Evolutionary conservation across 331 rosid species (phyloP).

Genomic region (Stylosanthes scabra): DNA sequence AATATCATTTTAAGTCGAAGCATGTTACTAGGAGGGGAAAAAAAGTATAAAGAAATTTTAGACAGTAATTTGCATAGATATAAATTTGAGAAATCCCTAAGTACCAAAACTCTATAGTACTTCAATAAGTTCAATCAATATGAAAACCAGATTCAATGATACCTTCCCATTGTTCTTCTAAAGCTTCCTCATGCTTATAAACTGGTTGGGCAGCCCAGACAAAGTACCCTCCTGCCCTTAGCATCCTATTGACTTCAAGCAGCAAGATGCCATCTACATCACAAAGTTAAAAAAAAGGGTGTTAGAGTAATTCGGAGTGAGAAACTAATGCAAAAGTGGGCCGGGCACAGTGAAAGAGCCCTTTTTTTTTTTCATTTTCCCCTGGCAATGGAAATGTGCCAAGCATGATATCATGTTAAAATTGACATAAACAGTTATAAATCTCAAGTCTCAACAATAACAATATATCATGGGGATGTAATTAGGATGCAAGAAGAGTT

Average conservation of each 20-base stretch:
- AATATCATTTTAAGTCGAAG: constrained; percentile 19
- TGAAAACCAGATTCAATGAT: constrained; percentile 27
- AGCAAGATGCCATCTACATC: constrained; percentile 88
- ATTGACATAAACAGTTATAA: constrained; percentile 12
- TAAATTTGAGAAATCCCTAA: constrained; percentile 26
- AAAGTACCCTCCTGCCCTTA: constrained; percentile 96
- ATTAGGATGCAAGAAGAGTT: constrained; percentile 17
- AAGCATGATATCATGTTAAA: constrained; percentile 29
- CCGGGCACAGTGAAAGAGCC: constrained; percentile 20
- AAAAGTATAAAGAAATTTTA: background rate
- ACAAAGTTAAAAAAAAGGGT: constrained; percentile 27
- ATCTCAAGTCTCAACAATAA: constrained; percentile 5
- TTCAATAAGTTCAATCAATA: constrained; percentile 26
- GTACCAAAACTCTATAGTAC: background rate
- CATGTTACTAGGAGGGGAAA: constrained; percentile 6
- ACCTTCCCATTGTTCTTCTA: constrained; percentile 97
- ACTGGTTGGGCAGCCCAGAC: constrained; percentile 99
- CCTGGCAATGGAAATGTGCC: constrained; percentile 9
- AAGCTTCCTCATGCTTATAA: constrained; percentile 86
- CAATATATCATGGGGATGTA: constrained; percentile 26
- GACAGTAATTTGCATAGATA: background rate
- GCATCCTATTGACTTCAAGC: constrained; percentile 93
- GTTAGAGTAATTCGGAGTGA: constrained; percentile 39
- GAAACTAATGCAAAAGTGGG: constrained; percentile 12
- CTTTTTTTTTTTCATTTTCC: constrained; percentile 26